Evolutionary conservation across 2,329 filamentous ascomycete genomes (phyloP).

Genomic region (Ascocoryne sarcoides): DNA sequence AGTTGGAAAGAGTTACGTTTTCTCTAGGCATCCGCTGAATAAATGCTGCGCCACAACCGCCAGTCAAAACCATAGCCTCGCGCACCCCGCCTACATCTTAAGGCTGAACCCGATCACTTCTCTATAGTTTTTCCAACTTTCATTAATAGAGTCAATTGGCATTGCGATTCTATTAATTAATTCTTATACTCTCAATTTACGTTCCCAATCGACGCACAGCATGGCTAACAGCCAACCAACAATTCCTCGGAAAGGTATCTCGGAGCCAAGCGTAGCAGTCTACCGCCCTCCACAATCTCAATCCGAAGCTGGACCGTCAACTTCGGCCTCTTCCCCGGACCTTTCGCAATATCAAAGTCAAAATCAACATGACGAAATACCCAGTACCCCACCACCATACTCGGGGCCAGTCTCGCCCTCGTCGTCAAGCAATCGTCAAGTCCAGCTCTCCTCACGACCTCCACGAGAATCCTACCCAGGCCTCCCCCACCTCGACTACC

Average conservation of each 20-base stretch:
- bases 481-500: constrained; percentile 22
- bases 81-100: neutral
- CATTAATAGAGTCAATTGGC: too few relatives aligned
- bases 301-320: constrained; percentile 9
- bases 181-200: neutral
- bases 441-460: neutral
- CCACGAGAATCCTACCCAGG: constrained; percentile 14
- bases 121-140: too few relatives aligned
- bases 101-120: neutral
- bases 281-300: constrained; percentile 11
- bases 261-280: constrained; percentile 14
- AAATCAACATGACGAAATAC: too few relatives aligned
- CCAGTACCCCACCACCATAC: constrained; percentile 23
- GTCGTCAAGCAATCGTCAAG: neutral
- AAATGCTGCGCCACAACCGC: constrained; percentile 3
- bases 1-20: constrained; percentile 1
- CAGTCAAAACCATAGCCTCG: neutral
- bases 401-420: constrained; percentile 15
- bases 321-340: neutral
- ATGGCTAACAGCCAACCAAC: too few relatives aligned
- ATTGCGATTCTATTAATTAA: neutral
- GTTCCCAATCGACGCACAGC: too few relatives aligned
- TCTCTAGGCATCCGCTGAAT: constrained; percentile 2
- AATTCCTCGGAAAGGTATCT: constrained; percentile 12
- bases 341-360: constrained; percentile 9